Percentiles rank a stretch among this genome's conserved stretches.
Evolutionary conservation across 345 rosid genomes (phyloP).

Genomic region (Camelina laxa): DNA sequence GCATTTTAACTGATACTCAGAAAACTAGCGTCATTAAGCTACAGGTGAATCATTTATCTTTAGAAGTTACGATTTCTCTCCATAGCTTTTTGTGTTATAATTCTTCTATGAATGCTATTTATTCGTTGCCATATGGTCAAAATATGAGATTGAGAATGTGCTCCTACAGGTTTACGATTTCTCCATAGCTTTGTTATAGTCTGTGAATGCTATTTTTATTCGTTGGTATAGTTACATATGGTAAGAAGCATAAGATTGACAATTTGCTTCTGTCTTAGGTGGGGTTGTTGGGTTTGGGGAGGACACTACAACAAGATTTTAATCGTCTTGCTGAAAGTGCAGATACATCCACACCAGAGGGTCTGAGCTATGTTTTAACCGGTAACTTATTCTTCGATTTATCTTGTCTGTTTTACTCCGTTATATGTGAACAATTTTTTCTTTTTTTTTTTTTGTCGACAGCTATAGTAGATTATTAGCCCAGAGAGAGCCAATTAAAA

Average conservation of each 20-base stretch:
- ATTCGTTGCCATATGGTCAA: too few relatives aligned
- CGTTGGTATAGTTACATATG: neutral
- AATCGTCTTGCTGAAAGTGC: slow-evolving; percentile 82
- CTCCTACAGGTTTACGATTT: neutral
- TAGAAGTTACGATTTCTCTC: neutral
- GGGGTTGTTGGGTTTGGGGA: slow-evolving; percentile 85
- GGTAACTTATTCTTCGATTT: slow-evolving; percentile 52
- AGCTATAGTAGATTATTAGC: too few relatives aligned
- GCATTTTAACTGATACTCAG: slow-evolving; percentile 66
- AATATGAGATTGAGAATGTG: neutral
- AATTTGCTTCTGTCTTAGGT: slow-evolving; percentile 51
- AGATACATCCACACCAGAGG: slow-evolving; percentile 89
- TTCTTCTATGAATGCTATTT: neutral
- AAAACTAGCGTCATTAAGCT: slow-evolving; percentile 86
- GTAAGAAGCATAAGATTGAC: neutral
- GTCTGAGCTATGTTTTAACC: slow-evolving; percentile 78
- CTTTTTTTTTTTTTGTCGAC: too few relatives aligned
- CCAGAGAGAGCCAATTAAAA: too few relatives aligned
- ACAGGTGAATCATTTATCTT: slow-evolving; percentile 56
- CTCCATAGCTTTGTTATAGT: neutral
- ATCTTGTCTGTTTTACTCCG: neutral
- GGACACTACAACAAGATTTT: slow-evolving; percentile 79
- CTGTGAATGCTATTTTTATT: neutral
- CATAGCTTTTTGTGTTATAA: neutral
- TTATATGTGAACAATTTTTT: slow-evolving; percentile 7